Evolutionary conservation across 2,329 filamentous ascomycete genomes (phyloP), one percentile per base, ranked within the genome.

Genomic region (Arachnopeziza araneosa): DNA sequence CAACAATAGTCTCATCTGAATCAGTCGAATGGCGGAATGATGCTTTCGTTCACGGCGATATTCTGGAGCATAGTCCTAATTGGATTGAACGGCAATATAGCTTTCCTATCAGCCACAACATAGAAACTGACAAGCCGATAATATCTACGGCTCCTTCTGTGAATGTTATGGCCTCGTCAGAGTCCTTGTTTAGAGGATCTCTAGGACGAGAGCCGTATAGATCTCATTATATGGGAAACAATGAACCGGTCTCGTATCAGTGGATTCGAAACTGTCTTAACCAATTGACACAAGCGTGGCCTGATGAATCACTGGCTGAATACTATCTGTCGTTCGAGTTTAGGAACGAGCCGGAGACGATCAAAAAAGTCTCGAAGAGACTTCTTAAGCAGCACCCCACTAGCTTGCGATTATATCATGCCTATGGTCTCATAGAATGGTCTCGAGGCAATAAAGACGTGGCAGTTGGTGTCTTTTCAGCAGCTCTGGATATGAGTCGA

Each of bases 391-490:
- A 79, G 54, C 82, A 84, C 58, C 78, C 86, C 0, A 78, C 83
- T 0, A 88, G 85, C 66, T 72, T 90, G 2, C 77, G 79, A 17
- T 77, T 97, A 0, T 97, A 96, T 74, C 89, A 91, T 66, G 84
- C 86, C 0, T 96, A 93, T 69, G 90, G 88, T 0, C 75, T 91
- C 17, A 83, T 91, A 2, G 90, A 96, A 72, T 79, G 75, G 65
- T 76, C 78, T 1, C 80, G 80, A 30, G 83, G 80, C 0, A 86
- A 88, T 24, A 66, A 70, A 1, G 78, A 83, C 0, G 76, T 84
- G 53, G 86, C 88, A 4, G 75, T 79, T 23, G 85, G 83, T 56
- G 85, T 95, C 0, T 82, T 93, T 67, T 72, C 79, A 1, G 87
- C 88, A 1, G 87, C 90, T 1, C 76, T 91, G n/a, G 77, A 77